A percentile compares a stretch with the other conserved stretches of the same genome.
These are phyloP conservation scores for Astragalus glycyphyllos DNA, from an alignment of 306 rosid genomes.

Conservation along the genomic window DNA sequence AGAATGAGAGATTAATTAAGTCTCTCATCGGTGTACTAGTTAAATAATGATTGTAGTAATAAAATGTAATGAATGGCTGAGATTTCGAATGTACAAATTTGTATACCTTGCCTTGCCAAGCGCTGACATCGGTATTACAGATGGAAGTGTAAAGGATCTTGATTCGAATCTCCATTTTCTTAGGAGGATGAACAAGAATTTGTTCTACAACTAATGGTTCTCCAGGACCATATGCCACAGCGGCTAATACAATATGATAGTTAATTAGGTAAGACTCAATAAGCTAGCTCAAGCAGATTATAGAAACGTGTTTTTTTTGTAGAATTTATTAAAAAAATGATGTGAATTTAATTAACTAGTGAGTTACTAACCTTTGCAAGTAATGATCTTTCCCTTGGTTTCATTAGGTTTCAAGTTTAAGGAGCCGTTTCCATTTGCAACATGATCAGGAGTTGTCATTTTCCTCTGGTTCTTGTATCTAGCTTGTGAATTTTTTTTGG, in stretches of 20 bases:
- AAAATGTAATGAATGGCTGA: too few species aligned
- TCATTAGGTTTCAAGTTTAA: constrained; percentile 30
- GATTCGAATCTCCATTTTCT: constrained; percentile 78
- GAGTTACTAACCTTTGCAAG: constrained; percentile 67
- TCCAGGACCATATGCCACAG: constrained; percentile 73
- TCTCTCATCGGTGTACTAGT: too few species aligned
- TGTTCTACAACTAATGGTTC: constrained; percentile 69
- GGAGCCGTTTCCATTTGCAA: constrained; percentile 15
- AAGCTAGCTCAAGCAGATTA: too few species aligned
- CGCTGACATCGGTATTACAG: constrained; percentile 83
- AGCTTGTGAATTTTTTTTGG: not conserved
- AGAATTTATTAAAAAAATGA: too few species aligned
- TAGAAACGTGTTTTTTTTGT: too few species aligned
- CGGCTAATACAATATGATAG: constrained; percentile 52
- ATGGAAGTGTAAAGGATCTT: constrained; percentile 78
- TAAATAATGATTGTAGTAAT: too few species aligned
- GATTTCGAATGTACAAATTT: not conserved
- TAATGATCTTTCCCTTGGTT: constrained; percentile 63
- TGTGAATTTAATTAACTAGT: too few species aligned
- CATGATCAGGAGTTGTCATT: constrained; percentile 13
- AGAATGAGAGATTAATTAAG: too few species aligned
- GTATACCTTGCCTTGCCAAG: constrained; percentile 75
- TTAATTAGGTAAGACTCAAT: not conserved
- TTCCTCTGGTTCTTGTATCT: too few species aligned
- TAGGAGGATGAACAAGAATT: constrained; percentile 73